phyloP scores from a whole-genome alignment of 2,329 filamentous ascomycete species.

The Juglanconis oblonga region DNA sequence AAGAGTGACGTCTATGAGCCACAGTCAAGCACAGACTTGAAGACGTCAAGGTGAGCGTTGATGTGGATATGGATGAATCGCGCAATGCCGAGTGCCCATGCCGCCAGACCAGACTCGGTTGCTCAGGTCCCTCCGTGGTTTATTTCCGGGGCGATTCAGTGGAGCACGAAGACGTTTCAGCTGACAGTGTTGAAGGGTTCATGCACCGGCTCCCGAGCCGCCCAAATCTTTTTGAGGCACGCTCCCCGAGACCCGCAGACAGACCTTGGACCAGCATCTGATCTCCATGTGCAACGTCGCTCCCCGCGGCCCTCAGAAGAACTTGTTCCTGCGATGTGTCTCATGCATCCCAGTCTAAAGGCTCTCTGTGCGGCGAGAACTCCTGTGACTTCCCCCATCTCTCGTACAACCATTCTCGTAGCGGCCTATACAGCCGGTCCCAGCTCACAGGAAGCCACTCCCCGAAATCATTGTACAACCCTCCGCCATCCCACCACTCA shows the following conservation, averaged over 20 bases:
- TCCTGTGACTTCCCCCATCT: neutral
- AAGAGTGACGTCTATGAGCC: too few relatives aligned
- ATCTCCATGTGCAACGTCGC: too few relatives aligned
- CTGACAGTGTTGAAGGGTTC: neutral
- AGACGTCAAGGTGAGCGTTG: neutral
- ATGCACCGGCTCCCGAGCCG: neutral
- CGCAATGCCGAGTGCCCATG: constrained; percentile 5
- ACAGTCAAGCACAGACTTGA: neutral
- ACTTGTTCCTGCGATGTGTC: neutral
- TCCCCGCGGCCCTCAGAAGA: neutral
- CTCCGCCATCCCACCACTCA: neutral
- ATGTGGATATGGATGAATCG: neutral
- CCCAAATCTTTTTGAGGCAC: too few relatives aligned
- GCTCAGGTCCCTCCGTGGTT: too few relatives aligned
- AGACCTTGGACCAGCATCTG: too few relatives aligned
- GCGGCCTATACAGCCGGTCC: neutral
- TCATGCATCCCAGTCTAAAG: neutral
- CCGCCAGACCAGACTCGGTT: neutral
- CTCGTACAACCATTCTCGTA: constrained; percentile 1
- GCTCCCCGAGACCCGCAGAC: too few relatives aligned
- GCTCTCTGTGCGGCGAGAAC: neutral
- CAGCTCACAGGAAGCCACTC: constrained; percentile 2
- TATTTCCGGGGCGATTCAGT: too few relatives aligned
- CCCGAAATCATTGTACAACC: neutral
- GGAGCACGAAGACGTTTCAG: too few relatives aligned